phyloP scores from a whole-genome alignment of 2,329 filamentous ascomycete genomes.

The Rhytidhysteron rufulum region DNA sequence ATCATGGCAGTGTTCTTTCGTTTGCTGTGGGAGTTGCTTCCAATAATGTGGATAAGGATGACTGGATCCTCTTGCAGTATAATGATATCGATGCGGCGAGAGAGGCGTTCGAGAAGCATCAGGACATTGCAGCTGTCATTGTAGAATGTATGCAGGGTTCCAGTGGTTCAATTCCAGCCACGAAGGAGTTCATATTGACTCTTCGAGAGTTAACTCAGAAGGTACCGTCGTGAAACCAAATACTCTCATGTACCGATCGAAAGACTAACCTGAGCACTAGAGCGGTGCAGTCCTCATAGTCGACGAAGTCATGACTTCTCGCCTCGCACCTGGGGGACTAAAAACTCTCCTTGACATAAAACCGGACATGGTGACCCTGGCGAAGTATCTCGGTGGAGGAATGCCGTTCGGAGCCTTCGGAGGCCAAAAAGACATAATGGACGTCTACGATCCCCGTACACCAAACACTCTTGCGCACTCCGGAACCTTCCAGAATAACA shows the following conservation, averaged over 20 bases:
- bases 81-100: conserved; percentile 53
- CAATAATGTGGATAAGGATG: conserved; percentile 49
- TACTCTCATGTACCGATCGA: too few relatives aligned
- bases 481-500: conserved; percentile 68
- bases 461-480: conserved; percentile 46
- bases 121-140: conserved; percentile 59
- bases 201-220: conserved; percentile 48
- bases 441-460: conserved; percentile 50
- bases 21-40: conserved; percentile 40
- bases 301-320: conserved; percentile 69
- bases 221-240: too few relatives aligned
- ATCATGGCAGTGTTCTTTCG: conserved; percentile 54
- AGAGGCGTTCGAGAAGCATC: conserved; percentile 35
- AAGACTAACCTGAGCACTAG: too few relatives aligned
- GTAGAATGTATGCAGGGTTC: conserved; percentile 65
- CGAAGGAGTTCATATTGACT: conserved; percentile 48
- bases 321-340: conserved; percentile 52
- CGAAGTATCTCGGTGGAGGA: conserved; percentile 65
- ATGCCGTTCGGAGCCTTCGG: conserved; percentile 66
- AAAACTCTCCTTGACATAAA: conserved; percentile 28
- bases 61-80: conserved; percentile 60
- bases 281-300: conserved; percentile 54
- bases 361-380: conserved; percentile 58
- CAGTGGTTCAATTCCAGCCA: conserved; percentile 55
- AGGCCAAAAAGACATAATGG: conserved; percentile 57